Percentiles rank a stretch among this genome's conserved stretches.
phyloP scores from a whole-genome alignment of 768 basidiomycete species.

The Trametopsis cervina region DNA sequence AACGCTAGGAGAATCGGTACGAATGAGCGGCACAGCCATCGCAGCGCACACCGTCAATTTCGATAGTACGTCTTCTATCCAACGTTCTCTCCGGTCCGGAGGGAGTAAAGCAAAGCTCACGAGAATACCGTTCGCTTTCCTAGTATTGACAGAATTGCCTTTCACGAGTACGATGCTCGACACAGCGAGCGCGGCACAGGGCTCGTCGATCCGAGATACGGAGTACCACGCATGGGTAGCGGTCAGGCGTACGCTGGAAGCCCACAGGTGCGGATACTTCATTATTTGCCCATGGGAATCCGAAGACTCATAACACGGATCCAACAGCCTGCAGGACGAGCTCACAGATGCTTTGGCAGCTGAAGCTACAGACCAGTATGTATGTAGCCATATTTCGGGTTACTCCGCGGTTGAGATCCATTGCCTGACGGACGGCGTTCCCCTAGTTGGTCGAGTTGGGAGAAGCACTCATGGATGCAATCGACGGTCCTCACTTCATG shows the following conservation, averaged over 20 bases:
- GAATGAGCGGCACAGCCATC: conserved; percentile 16
- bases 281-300: conserved; percentile 8
- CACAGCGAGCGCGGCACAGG: conserved; percentile 25
- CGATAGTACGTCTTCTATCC: conserved; percentile 36
- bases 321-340: conserved; percentile 3
- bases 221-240: conserved; percentile 30
- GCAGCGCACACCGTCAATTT: conserved; percentile 39
- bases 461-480: conserved; percentile 34
- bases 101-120: background rate
- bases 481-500: conserved; percentile 40
- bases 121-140: conserved; percentile 24
- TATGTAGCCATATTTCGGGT: conserved; percentile 18
- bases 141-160: conserved; percentile 29
- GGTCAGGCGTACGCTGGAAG: conserved; percentile 24
- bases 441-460: conserved; percentile 48
- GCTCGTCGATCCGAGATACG: conserved; percentile 21
- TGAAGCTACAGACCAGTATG: conserved; percentile 24
- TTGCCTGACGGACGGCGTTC: background rate
- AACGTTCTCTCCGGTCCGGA: conserved; percentile 11
- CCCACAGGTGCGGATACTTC: background rate
- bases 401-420: background rate
- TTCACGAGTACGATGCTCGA: conserved; percentile 29
- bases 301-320: conserved; percentile 2
- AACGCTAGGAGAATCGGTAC: background rate
- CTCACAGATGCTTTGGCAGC: conserved; percentile 1